Evolutionary conservation across 1,284 basidiomycete genomes (phyloP), one percentile per base, ranked within the genome.

Genomic region (Bjerkandera adusta): DNA sequence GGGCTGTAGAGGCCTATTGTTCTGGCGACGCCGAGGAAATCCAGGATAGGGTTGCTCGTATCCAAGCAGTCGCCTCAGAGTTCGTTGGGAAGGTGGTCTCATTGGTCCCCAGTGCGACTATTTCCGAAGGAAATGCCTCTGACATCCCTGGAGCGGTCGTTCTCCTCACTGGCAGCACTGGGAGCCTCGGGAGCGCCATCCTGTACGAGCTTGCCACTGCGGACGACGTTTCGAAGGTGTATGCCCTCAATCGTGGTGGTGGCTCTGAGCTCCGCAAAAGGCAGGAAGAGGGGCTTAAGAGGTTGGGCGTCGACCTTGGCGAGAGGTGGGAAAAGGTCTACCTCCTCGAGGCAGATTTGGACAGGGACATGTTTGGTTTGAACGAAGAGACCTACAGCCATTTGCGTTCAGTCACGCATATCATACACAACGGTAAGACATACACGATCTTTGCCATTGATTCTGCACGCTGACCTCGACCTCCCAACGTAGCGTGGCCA

Each of bases 191-290:
- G 3, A 45, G 44, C 24, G 42, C 40, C 18, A 18, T 52, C 8
- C 46, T 55, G 3, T n/a, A 33, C 22, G 44, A 47, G 21, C 34
- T 52, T 13, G 43, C 59, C 74, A 71, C 79, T 77, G 59, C 77
- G 66, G 69, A 71, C 76, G 26, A 66, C 68, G n/a, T 55, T 1
- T 16, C 22, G 13, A 41, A 42, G 29, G 46, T 55, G 16, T 52
- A 50, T 42, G 53, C 53, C 10, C 43, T 55, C 4, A 55, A 55
- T 24, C 29, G 45, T 4, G 10, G 18, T 8, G 36, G 45, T 8
- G 15, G 29, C 2, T 32, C 21, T 15, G 5, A 36, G 4, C 24
- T 53, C 4, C 29, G 41, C n/a, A 22, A 24, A 5, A 44, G 53
- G 4, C 53, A 55, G 38, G 45, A 43, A 18, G 36, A 38, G 10